phyloP scores from a whole-genome alignment of 2,329 filamentous ascomycete genomes.

The Aureobasidium sp. region DNA sequence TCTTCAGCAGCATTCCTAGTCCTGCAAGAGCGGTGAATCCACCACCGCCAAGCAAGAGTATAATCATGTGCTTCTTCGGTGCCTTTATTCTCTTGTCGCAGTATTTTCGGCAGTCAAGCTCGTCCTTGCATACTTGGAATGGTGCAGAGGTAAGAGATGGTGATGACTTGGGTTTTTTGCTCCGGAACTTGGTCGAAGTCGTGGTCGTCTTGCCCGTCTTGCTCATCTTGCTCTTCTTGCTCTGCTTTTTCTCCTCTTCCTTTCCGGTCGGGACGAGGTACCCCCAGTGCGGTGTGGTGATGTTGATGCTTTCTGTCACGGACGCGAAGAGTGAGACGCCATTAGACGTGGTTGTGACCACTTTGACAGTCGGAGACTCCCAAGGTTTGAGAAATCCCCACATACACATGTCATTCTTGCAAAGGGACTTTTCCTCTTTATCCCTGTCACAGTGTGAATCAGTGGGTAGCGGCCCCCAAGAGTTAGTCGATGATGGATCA shows the following conservation, averaged over 20 bases:
- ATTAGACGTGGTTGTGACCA: neutral
- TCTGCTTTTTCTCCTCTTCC: neutral
- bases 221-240: too few relatives aligned
- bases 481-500: neutral
- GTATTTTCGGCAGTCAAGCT: neutral
- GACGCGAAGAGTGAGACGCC: neutral
- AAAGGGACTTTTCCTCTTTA: neutral
- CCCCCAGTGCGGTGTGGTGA: conserved; percentile 1
- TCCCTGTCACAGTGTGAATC: neutral
- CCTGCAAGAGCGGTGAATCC: neutral
- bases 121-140: neutral
- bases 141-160: neutral
- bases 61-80: neutral
- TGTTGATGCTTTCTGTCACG: neutral
- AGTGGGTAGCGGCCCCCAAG: neutral
- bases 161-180: neutral
- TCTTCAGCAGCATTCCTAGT: neutral
- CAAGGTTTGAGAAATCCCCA: neutral
- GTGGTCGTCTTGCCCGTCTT: neutral
- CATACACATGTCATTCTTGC: conserved; percentile 9
- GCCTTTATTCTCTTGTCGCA: neutral
- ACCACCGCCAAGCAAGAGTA: neutral
- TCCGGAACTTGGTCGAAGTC: neutral
- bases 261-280: neutral
- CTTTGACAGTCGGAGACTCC: neutral